Base-by-base conservation (phyloP, 2,329 filamentous ascomycete genomes). In the Penicillium sp. region DNA sequence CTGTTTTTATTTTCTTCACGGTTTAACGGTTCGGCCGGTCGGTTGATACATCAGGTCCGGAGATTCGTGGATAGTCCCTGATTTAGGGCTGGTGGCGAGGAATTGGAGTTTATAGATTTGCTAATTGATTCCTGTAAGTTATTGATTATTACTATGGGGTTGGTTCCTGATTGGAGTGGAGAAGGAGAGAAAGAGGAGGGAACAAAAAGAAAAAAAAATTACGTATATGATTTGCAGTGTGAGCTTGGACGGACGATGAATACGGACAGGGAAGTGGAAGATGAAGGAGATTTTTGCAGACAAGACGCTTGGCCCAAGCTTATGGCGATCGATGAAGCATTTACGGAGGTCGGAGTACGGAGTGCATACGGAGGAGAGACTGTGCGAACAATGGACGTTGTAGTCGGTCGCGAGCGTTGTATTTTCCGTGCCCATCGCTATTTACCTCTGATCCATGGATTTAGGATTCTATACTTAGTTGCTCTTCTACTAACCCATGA, bases 1-100 rank as follows among this genome's bases (percentile, higher is more conserved):
- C 61, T 42, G 53, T 24, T 53, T 37, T 10, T n/a, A n/a, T n/a
- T 7, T n/a, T 47, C 26, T 30, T 56, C 53, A 51, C 24, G 35
- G 38, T 37, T 63, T 30, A 60, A 57, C 33, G 30, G 57, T 59
- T 56, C 37, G 50, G 42, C 24, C 22, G 35, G 35, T 19, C 9
- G 55, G 47, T 37, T 60, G 61, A 63, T 63, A 58, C 35, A 61
- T 63, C 61, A 50, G 28, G 24, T 54, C 33, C 35, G 51, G 24
- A 58, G 45, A 12, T 58, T 58, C 45, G 45, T 50, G 28, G n/a
- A 22, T 30, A 2, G 17, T 13, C 28, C 28, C 49, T 30, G 22
- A 4, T 15, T 24, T 35, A 22, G 47, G 47, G 47, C 28, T 35
- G 17, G 28, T 33, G 47, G 26, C 3, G 45, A 49, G 15, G 4